A percentile compares a stretch with the other conserved stretches of the same genome.
These are phyloP conservation scores for Diaporthe eres DNA, from an alignment of 2,329 filamentous ascomycete genomes.

Conservation along the genomic window DNA sequence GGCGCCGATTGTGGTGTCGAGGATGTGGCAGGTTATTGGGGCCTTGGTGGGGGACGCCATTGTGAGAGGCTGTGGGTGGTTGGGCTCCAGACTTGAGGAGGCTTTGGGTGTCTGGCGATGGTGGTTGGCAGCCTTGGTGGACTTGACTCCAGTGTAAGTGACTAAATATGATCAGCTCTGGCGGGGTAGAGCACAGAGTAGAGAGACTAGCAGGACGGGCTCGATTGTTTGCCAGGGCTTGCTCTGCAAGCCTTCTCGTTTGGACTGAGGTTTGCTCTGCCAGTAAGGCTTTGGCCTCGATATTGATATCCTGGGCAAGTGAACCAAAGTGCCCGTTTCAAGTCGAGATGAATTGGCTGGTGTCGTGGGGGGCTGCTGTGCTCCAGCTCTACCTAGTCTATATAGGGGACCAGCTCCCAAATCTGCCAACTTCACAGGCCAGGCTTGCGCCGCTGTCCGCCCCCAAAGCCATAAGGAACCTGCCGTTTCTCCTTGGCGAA, in stretches of 20 bases:
- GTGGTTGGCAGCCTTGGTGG: background rate
- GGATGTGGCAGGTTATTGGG: constrained; percentile 88
- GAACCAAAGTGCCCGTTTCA: background rate
- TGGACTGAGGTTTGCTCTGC: background rate
- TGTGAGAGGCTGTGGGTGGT: constrained; percentile 30
- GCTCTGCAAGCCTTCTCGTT: background rate
- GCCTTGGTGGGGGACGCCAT: constrained; percentile 59
- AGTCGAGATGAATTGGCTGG: background rate
- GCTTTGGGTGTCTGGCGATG: background rate
- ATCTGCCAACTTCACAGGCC: background rate
- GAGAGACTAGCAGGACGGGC: background rate
- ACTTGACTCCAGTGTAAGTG: constrained; percentile 17
- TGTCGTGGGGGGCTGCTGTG: background rate
- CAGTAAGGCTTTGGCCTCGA: background rate
- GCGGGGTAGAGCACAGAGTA: background rate
- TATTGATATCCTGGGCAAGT: background rate
- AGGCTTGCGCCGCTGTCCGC: constrained; percentile 31
- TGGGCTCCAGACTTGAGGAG: background rate
- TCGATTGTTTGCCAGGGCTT: background rate
- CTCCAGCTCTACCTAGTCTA: background rate
- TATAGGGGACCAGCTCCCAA: background rate
- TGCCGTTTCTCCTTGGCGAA: background rate
- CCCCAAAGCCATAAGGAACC: background rate
- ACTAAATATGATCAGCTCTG: background rate
- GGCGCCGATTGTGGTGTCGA: constrained; percentile 82